Base-by-base conservation (phyloP, 306 rosid species). In the Medicago ruthenica region DNA sequence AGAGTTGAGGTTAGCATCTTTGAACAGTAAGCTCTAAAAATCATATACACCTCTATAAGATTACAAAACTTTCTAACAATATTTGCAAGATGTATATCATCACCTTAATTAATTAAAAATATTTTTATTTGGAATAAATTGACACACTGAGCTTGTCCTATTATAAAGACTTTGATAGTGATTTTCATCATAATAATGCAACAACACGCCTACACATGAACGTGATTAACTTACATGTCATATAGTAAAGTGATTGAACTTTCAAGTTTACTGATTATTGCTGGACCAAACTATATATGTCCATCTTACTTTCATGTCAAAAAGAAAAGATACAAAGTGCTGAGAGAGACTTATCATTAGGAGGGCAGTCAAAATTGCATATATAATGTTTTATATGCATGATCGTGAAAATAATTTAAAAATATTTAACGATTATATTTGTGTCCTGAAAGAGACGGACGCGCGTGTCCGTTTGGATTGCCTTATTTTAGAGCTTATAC, bases 141-240 rank as follows among this genome's bases (percentile, higher is more conserved):
- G 87, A 91, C 83, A 44, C 16, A 60, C 39, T 59, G 58, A 73
- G 48, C 27, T 67, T 81, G 85, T 82, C 88, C 72, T 73, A 71
- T 80, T 80, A 67, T 68, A 82, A 84, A 75, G 85, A 58, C 82
- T 73, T 64, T 65, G 87, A 86, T 1, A 66, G 85, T 82, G 93
- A 88, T 82, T 80, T 79, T 42, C 71, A 15, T 34, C 6, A 15
- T 8, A 34, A 61, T 61, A 61, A 61, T 24, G 60, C 74, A 64
- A 58, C 61, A 74, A 53, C 48, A 84, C 80, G n/a, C 88, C 74
- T 86, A 80, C 64, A 45, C 39, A 9, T 74, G 77, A 58, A 58
- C 74, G 53, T 58, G 41, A 27, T 59, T 57, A 48, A 54, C 69
- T 62, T 85, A 9, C 12, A 73, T 61, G 74, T 70, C 79, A 58